Conservation (phyloP, 1,284 basidiomycete genomes). For the Puccinia horiana region DNA sequence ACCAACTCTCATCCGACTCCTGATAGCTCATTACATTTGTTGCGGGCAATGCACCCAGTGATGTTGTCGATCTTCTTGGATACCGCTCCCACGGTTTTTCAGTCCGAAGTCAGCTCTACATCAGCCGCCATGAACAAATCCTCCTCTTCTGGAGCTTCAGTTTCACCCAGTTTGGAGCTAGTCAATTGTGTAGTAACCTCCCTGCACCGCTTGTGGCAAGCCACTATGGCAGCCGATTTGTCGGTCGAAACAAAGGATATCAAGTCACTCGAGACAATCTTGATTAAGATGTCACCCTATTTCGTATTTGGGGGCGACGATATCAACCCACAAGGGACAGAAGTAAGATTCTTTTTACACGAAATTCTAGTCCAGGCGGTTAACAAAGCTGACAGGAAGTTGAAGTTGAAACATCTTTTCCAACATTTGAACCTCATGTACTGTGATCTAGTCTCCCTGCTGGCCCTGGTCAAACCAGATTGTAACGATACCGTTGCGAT, state of each 20-base stretch:
- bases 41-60: slow-evolving; percentile 69
- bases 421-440: slow-evolving; percentile 73
- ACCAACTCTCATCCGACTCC: neutral
- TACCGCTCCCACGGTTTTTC: slow-evolving; percentile 76
- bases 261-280: slow-evolving; percentile 63
- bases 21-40: slow-evolving; percentile 51
- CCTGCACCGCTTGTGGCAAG: slow-evolving; percentile 68
- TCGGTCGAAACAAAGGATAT: slow-evolving; percentile 4
- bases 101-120: slow-evolving; percentile 60
- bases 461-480: slow-evolving; percentile 54
- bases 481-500: slow-evolving; percentile 54
- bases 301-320: slow-evolving; percentile 71
- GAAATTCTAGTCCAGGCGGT: slow-evolving; percentile 24
- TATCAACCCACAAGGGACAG: slow-evolving; percentile 63
- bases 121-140: slow-evolving; percentile 45
- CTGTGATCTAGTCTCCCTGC: slow-evolving; percentile 72
- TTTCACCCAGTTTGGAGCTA: slow-evolving; percentile 57
- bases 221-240: slow-evolving; percentile 59
- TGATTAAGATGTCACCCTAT: slow-evolving; percentile 74
- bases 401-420: slow-evolving; percentile 66
- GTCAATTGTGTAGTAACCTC: slow-evolving; percentile 69
- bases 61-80: slow-evolving; percentile 81
- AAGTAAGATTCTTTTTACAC: slow-evolving; percentile 61
- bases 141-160: slow-evolving; percentile 25
- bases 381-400: slow-evolving; percentile 45